Evolutionary conservation across 306 rosid genomes (phyloP).

Genomic region (Cyclanthera cordifolia): DNA sequence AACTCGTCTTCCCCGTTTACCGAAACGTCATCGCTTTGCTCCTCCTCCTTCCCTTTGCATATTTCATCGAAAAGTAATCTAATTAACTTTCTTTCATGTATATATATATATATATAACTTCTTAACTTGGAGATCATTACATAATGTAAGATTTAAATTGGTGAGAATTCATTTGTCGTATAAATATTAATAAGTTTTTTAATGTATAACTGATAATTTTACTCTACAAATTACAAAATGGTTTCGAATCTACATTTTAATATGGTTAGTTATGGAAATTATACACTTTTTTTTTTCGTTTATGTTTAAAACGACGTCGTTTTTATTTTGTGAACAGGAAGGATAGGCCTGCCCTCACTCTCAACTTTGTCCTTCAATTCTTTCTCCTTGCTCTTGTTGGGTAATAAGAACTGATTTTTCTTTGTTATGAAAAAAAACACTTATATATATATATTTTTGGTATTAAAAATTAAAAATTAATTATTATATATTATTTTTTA

Average conservation of each 20-base stretch:
- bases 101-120: too few relatives aligned
- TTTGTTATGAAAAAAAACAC: not conserved
- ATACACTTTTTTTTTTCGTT: too few relatives aligned
- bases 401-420: slow-evolving; percentile 18
- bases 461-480: not conserved
- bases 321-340: slow-evolving; percentile 34
- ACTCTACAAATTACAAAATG: too few relatives aligned
- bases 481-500: not conserved
- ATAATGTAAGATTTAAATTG: too few relatives aligned
- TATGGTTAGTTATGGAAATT: too few relatives aligned
- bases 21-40: slow-evolving; percentile 78
- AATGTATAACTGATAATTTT: not conserved
- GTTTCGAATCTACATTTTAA: too few relatives aligned
- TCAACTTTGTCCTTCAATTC: slow-evolving; percentile 62
- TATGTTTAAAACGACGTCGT: too few relatives aligned
- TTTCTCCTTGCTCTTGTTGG: slow-evolving; percentile 86
- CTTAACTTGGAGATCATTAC: not conserved
- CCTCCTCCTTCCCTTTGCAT: slow-evolving; percentile 80
- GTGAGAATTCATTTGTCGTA: too few relatives aligned
- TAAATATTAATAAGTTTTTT: too few relatives aligned
- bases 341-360: slow-evolving; percentile 73
- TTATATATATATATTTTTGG: too few relatives aligned
- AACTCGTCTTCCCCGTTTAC: slow-evolving; percentile 88
- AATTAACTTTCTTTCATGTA: too few relatives aligned
- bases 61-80: slow-evolving; percentile 65